phyloP scores from a whole-genome alignment of 225 moss, liverwort and hornwort species.

The Asterella californica region DNA sequence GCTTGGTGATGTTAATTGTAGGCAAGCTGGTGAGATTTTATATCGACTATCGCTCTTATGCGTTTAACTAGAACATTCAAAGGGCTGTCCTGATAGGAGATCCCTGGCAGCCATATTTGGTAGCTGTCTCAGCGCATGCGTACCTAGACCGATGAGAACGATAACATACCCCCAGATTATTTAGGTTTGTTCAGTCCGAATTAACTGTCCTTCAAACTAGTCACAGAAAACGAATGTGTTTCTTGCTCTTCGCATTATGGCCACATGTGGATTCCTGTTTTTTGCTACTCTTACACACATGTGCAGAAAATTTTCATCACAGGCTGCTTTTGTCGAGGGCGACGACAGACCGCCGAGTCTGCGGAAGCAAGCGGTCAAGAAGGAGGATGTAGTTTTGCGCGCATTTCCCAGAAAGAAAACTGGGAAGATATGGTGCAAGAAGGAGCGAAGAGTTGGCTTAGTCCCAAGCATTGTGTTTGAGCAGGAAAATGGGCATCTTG shows the following conservation, averaged over 20 bases:
- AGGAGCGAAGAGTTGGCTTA: slow-evolving; percentile 59
- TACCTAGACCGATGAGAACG: too few species aligned
- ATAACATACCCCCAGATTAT: not conserved
- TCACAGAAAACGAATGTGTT: not conserved
- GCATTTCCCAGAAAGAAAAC: slow-evolving; percentile 54
- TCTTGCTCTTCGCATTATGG: not conserved
- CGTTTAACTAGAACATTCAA: not conserved
- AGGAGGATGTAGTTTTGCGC: slow-evolving; percentile 61
- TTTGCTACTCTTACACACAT: slow-evolving; percentile 19
- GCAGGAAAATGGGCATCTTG: slow-evolving; percentile 79
- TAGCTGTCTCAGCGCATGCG: not conserved
- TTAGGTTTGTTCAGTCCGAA: not conserved
- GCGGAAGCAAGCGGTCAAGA: slow-evolving; percentile 35
- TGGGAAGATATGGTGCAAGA: slow-evolving; percentile 80
- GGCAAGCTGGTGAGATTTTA: not conserved
- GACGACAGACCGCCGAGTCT: slow-evolving; percentile 45
- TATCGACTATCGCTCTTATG: too few species aligned
- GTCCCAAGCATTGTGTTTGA: slow-evolving; percentile 85
- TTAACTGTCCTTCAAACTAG: not conserved
- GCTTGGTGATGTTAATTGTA: not conserved
- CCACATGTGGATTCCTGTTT: slow-evolving; percentile 1
- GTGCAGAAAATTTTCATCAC: slow-evolving; percentile 35
- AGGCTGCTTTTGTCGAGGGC: slow-evolving; percentile 35
- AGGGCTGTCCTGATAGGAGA: not conserved
- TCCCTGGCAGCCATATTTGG: not conserved